Percentiles rank a stretch among this genome's conserved stretches.
phyloP scores from a whole-genome alignment of 176 grass and related monocot species.

The Dactylis glomerata region DNA sequence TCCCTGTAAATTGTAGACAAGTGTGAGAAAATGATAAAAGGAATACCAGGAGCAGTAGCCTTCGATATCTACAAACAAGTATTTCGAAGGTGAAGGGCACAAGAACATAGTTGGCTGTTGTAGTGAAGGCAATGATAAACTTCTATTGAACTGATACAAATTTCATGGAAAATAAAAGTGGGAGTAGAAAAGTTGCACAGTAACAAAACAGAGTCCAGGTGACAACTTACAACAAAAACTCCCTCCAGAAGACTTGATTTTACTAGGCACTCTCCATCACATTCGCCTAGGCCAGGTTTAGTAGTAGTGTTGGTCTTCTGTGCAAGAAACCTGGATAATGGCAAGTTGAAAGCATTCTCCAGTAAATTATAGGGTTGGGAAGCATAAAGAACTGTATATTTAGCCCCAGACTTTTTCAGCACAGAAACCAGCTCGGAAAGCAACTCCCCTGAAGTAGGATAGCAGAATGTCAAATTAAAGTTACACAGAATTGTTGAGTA shows the following conservation, averaged over 20 bases:
- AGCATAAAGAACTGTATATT: constrained; percentile 82
- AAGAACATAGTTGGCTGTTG: neutral
- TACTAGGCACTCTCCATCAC: constrained; percentile 71
- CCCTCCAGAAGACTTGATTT: constrained; percentile 93
- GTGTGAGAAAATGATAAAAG: neutral
- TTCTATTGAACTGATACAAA: neutral
- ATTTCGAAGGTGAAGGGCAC: neutral
- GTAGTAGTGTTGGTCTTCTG: constrained; percentile 43
- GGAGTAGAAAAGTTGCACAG: neutral
- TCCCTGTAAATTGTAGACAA: constrained; percentile 47
- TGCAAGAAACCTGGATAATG: constrained; percentile 64
- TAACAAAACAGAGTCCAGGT: neutral
- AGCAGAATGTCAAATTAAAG: neutral
- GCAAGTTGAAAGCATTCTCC: constrained; percentile 32
- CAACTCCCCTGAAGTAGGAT: constrained; percentile 60
- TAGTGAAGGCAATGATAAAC: neutral
- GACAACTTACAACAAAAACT: constrained; percentile 81
- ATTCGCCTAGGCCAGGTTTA: constrained; percentile 48
- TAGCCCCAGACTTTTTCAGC: constrained; percentile 53
- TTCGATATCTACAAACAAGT: neutral
- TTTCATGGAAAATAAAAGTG: neutral
- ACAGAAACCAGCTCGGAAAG: constrained; percentile 53
- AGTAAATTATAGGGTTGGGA: constrained; percentile 56
- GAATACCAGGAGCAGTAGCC: neutral
- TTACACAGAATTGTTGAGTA: neutral